phyloP scores from a whole-genome alignment of 139 green algal genomes.

The Protoeuglena noctilucae region DNA sequence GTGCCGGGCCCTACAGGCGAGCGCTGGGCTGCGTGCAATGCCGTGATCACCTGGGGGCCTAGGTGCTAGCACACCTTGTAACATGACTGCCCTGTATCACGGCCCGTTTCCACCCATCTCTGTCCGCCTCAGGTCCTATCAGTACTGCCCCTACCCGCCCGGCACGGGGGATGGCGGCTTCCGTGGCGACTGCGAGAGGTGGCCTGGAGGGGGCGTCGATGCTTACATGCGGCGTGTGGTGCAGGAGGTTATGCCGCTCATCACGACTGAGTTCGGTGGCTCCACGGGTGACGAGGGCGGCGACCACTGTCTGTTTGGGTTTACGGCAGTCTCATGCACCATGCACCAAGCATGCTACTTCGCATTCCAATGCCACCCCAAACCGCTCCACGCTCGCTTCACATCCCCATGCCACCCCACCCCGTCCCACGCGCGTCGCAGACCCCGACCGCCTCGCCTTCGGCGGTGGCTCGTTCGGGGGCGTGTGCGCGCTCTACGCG shows the following conservation, averaged over 20 bases:
- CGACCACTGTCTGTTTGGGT: no score
- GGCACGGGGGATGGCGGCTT: constrained; percentile 20
- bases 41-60: no score
- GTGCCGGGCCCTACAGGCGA: constrained; percentile 19
- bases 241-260: constrained; percentile 28
- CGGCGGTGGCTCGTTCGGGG: constrained; percentile 25
- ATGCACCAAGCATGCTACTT: no score
- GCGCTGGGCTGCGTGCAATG: no score
- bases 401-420: no score
- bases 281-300: no score
- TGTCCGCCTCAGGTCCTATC: constrained; percentile 27
- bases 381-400: constrained; percentile 11
- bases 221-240: constrained; percentile 20
- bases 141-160: constrained; percentile 34
- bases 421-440: no score
- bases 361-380: no score
- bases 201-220: constrained; percentile 25
- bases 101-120: no score
- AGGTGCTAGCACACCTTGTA: no score
- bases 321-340: no score
- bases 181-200: constrained; percentile 18
- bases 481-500: constrained; percentile 24
- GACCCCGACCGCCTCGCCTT: constrained; percentile 11
- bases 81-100: no score
- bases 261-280: constrained; percentile 10